These are phyloP conservation scores for Aspergillus sp. DNA, from an alignment of 2,329 filamentous ascomycete species.

Conservation along the genomic window DNA sequence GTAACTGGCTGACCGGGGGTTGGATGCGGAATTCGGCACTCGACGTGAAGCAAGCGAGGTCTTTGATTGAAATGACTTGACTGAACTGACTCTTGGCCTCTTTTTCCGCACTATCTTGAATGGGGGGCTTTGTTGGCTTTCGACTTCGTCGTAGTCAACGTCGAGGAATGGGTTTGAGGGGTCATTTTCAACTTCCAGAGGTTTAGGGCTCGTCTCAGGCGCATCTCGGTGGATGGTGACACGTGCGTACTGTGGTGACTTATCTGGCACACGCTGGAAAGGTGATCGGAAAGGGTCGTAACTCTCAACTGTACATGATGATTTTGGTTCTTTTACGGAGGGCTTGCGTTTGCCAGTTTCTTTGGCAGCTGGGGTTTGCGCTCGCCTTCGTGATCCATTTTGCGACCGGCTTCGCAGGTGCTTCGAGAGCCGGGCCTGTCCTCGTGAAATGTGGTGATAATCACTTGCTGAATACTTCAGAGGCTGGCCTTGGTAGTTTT, in stretches of 20 bases:
- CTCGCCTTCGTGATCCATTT: slow-evolving; percentile 25
- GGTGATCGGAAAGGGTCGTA: slow-evolving; percentile 85
- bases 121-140: slow-evolving; percentile 25
- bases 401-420: slow-evolving; percentile 19
- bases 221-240: slow-evolving; percentile 65
- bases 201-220: slow-evolving; percentile 10
- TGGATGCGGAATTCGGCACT: slow-evolving; percentile 32
- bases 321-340: slow-evolving; percentile 50
- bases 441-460: slow-evolving; percentile 71
- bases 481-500: slow-evolving; percentile 76
- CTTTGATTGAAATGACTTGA: slow-evolving; percentile 45
- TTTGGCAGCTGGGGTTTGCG: slow-evolving; percentile 36
- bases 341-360: slow-evolving; percentile 54
- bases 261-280: slow-evolving; percentile 47
- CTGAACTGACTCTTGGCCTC: slow-evolving; percentile 32
- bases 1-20: slow-evolving; percentile 51
- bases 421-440: slow-evolving; percentile 31
- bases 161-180: slow-evolving; percentile 22
- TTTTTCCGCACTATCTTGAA: slow-evolving; percentile 34
- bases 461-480: slow-evolving; percentile 86
- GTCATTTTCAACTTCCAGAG: slow-evolving; percentile 10
- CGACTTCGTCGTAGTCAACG: slow-evolving; percentile 17
- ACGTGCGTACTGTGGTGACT: slow-evolving; percentile 61
- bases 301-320: slow-evolving; percentile 55
- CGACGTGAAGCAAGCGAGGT: slow-evolving; percentile 51